phyloP scores from a whole-genome alignment of 2,329 filamentous ascomycete genomes.

The Penicillium sp. region DNA sequence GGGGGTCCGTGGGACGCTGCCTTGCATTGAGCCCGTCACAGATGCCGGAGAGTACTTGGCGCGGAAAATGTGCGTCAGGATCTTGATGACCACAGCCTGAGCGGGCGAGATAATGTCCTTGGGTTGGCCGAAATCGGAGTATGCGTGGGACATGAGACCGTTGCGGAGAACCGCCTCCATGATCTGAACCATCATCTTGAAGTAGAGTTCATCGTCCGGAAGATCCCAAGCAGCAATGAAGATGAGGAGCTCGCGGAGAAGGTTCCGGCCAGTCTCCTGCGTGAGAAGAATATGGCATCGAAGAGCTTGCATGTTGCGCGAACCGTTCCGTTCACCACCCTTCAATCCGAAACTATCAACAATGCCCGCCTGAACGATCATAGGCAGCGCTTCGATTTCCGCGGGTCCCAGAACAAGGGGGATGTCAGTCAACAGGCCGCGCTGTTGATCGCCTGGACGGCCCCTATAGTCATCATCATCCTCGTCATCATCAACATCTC shows the following conservation, averaged over 20 bases:
- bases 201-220: slow-evolving; percentile 89
- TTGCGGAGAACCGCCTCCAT: slow-evolving; percentile 90
- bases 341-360: slow-evolving; percentile 76
- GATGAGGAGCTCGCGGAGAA: slow-evolving; percentile 86
- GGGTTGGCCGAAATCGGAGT: slow-evolving; percentile 85
- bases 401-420: slow-evolving; percentile 92
- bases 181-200: slow-evolving; percentile 95
- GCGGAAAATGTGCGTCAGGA: slow-evolving; percentile 87
- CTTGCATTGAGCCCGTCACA: slow-evolving; percentile 51
- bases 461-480: slow-evolving; percentile 57
- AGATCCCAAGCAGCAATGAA: slow-evolving; percentile 98
- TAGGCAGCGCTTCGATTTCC: slow-evolving; percentile 93
- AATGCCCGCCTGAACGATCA: slow-evolving; percentile 96
- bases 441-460: slow-evolving; percentile 58
- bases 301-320: slow-evolving; percentile 83
- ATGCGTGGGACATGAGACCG: slow-evolving; percentile 86
- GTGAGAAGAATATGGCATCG: slow-evolving; percentile 87
- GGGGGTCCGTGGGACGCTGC: slow-evolving; percentile 62
- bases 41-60: slow-evolving; percentile 57
- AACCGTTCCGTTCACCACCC: slow-evolving; percentile 62
- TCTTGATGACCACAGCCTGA: slow-evolving; percentile 87
- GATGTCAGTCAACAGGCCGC: slow-evolving; percentile 87
- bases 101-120: slow-evolving; percentile 97
- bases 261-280: slow-evolving; percentile 85
- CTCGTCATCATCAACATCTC: slow-evolving; percentile 59